Evolutionary conservation across 345 rosid genomes (phyloP), one percentile per base, ranked within the genome.

Genomic region (thale cress (Arabidopsis thaliana)): DNA sequence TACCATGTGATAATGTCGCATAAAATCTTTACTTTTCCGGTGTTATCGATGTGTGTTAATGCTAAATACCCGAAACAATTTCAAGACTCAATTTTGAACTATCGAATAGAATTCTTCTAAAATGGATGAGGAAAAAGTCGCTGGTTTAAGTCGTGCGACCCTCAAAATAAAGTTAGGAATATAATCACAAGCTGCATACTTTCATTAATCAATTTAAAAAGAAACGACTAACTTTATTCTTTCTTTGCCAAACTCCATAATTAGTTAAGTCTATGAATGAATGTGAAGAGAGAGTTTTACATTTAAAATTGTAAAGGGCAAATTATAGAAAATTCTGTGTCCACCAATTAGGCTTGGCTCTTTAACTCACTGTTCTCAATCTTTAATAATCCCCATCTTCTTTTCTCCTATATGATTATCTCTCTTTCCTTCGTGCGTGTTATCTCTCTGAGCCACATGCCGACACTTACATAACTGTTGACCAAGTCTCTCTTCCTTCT

Each of bases 401-500:
- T 55, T 53, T 73, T 64, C 23, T 66, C 7, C 33, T 24, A n/a
- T 24, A 3, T 51, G 46, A 40, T 50, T 37, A 36, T 14, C 38
- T 41, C 63, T 51, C n/a, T 20, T 32, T 20, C 20, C 7, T 5
- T 25, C 13, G 41, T 37, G 3, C 13, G 41, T 37, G 3, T 33
- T 52, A 7, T 61, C 71, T 73, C 65, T 74, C 60, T 1, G 4
- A 67, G 61, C 56, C 49, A 76, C 49, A 38, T 38, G 57, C 66
- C 63, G 76, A 77, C 76, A 77, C 51, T 62, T 10, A 11, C 73
- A 41, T 20, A 34, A 23, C 64, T 40, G 55, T 49, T 30, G 30
- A 55, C 20, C 9, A 64, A 48, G 71, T 44, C 24, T 40, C 3
- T 65, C 78, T 65, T 65, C 61, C 61, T 59, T 62, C 44, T 80